Evolutionary conservation across 2,329 filamentous ascomycete species (phyloP), one percentile per base, ranked within the genome.

Genomic region (Fusarium sp.): DNA sequence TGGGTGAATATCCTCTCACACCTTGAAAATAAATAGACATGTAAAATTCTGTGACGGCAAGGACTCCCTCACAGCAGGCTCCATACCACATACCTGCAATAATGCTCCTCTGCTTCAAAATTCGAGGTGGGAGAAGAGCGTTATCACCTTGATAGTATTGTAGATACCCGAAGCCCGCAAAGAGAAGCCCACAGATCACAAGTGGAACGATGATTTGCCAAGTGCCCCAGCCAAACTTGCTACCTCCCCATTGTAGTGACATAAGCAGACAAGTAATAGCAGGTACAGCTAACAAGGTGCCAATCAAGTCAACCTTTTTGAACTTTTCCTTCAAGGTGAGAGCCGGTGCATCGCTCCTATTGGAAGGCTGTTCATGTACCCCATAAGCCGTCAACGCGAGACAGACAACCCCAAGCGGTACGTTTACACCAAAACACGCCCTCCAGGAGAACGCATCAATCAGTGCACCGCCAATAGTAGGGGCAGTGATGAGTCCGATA

Each of bases 11-110:
- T 2, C 71, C 71, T 7, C 63, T 33, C 3, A 74, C 71, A 13
- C 69, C 71, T 13, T 74, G 71, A 5, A 74, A 74, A 50, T 74
- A 74, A 5, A 74, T 74, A 10, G 65, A 64, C 68, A 74, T 74
- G 53, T 74, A 74, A 6, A 71, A 74, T 26, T 74, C 71, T 0
- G 71, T 72, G 4, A 74, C 71, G 0, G 67, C 47, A 5, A 74
- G 57, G 0, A 74, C 48, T 1, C 71, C 71, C 15, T 74, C 71
- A 2, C 56, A 62, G 37, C 71, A 74, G 0, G 71, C 69, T 9
- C 63, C 56, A 7, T 53, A 73, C 71, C 70, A 74, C 59, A 68
- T 73, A 0, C 71, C 71, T 0, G 70, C 71, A 1, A 74, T 48
- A 2, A 74, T 74, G 7, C 71, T 73, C 7, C 71, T 61, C 35